Evolutionary conservation across 192 early-diverging fungal genomes (phyloP).

Genomic region (Mortierella hygrophila): DNA sequence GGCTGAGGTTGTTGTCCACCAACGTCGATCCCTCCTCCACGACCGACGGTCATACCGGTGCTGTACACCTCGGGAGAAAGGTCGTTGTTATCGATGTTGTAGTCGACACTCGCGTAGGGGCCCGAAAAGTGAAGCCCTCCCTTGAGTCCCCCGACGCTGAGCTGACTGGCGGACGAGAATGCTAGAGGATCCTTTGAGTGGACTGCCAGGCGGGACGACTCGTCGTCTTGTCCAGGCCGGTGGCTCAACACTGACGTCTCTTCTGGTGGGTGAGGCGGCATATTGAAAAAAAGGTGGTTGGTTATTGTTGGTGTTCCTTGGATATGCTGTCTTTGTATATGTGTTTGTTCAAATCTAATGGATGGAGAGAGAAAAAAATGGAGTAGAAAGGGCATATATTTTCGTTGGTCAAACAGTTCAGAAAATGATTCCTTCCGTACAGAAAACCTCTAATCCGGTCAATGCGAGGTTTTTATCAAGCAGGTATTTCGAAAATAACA

Average conservation of each 20-base stretch:
- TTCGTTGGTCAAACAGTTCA: no score
- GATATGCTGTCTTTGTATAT: background rate
- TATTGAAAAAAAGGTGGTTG: background rate
- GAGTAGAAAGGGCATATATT: no score
- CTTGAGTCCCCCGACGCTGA: background rate
- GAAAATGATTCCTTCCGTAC: no score
- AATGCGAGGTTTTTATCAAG: background rate
- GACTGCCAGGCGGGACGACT: constrained; percentile 8
- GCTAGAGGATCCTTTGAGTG: constrained; percentile 35
- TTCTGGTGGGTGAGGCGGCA: constrained; percentile 41
- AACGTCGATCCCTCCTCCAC: background rate
- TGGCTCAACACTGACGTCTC: constrained; percentile 34
- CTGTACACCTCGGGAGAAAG: background rate
- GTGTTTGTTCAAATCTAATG: background rate
- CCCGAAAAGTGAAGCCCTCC: background rate
- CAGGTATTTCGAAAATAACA: background rate
- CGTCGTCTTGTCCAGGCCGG: constrained; percentile 16
- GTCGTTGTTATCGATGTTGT: background rate
- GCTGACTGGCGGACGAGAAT: background rate
- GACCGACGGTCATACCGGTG: background rate
- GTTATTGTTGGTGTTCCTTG: background rate
- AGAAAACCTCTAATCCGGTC: no score
- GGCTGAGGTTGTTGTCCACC: background rate
- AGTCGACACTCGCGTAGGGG: background rate
- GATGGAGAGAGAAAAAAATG: no score